Evolutionary conservation across 2,329 filamentous ascomycete species (phyloP), one percentile per base, ranked within the genome.

Genomic region (Hymenoscyphus occultus): DNA sequence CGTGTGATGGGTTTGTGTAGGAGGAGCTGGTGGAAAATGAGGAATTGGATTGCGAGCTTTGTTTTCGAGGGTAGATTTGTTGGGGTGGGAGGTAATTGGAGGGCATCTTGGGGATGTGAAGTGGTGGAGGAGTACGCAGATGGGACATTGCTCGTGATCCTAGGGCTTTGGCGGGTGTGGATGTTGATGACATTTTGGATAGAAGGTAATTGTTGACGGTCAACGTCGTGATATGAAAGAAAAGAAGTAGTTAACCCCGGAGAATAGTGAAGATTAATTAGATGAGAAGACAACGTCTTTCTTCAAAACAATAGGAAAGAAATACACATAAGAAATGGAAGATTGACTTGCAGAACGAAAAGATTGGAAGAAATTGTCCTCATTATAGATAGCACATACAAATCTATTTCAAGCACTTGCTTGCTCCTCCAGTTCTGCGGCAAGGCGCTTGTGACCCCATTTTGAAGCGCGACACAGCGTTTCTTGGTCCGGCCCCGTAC

Each of bases 1-100:
- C 12, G 54, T 56, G 10, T 28, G 16, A 13, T 56, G 31, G 35
- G 62, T 39, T 5, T 48, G 31, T 28, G 40, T 45, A 28, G 54
- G 56, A n/a, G 39, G 63, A 56, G 57, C 56, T 16, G 40, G 59
- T 51, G 39, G 61, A 57, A 56, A 66, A 64, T 5, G 59, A 54
- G 40, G 59, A 32, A 14, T 35, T 48, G 48, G 42, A 48, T 5
- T 48, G 42, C 28, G 28, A 28, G 14, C 5, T 19, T 48, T 16
- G 42, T 48, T 51, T 42, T n/a, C 16, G 32, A 31, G 57, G 19
- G 48, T 39, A 40, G n/a, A 54, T 58, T 54, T 56, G 57, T 40
- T 40, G 31, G 61, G n/a, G 31, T 61, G 63, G 63, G 31, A 13
- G 40, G 31, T 31, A 54, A 10, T 6, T 48, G 35, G 48, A 64